Conservation (phyloP, 352 stramenopile genomes). For the Phytophthora pinifolia region DNA sequence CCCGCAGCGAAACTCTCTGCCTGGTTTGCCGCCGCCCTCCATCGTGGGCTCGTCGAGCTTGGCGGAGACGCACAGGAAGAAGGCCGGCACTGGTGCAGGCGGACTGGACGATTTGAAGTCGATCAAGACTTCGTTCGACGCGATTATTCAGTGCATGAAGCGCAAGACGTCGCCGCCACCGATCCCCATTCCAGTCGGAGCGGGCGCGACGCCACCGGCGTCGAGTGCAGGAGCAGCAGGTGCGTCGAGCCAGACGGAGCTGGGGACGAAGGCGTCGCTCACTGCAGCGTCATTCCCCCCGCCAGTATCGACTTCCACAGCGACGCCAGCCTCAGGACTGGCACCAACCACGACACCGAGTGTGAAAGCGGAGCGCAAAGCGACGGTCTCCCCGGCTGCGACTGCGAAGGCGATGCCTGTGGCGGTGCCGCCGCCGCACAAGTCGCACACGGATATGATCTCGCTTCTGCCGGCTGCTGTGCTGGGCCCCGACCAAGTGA, state of each 20-base stretch:
- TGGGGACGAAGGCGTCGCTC: constrained; percentile 35
- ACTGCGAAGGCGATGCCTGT: constrained; percentile 28
- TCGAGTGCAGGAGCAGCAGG: constrained; percentile 9
- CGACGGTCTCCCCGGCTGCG: constrained; percentile 19
- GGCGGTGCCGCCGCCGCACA: constrained; percentile 61
- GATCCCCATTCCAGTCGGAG: constrained; percentile 56
- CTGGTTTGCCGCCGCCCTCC: constrained; percentile 64
- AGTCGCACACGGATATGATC: constrained; percentile 79
- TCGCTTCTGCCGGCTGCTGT: constrained; percentile 51
- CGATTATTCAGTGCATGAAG: constrained; percentile 88
- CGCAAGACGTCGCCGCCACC: constrained; percentile 69
- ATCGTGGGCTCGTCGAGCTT: constrained; percentile 51
- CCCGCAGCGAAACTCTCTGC: constrained; percentile 44
- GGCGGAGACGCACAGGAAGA: constrained; percentile 61
- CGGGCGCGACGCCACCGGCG: neutral
- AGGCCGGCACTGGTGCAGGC: constrained; percentile 16
- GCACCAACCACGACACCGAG: constrained; percentile 11
- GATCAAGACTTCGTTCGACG: constrained; percentile 78
- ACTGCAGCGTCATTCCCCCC: constrained; percentile 26
- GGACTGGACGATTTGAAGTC: constrained; percentile 74
- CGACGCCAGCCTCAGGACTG: neutral
- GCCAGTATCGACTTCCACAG: constrained; percentile 1
- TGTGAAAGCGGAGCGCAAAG: constrained; percentile 22
- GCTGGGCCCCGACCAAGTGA: constrained; percentile 79
- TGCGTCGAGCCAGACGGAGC: constrained; percentile 20